Base-by-base conservation (phyloP, 192 early-diverging fungal genomes). In the Linnemannia hyalina region DNA sequence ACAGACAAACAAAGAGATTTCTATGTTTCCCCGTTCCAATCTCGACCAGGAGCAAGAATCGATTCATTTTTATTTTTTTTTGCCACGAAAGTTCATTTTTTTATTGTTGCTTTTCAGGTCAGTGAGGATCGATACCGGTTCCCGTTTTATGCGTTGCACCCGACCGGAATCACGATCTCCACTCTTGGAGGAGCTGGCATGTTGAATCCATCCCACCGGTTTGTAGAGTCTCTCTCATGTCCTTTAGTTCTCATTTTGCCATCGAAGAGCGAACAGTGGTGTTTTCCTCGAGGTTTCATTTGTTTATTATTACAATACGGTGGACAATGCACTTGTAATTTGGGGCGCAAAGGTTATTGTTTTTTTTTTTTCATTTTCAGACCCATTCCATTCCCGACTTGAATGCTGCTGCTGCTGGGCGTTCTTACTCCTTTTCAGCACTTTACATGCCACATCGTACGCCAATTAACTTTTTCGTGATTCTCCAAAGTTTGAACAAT, bases 91-190 rank as follows among this genome's bases (percentile, higher is more conserved):
- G 32, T 9, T 65, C 32, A 3, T 23, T 9, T 26, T 20, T 20
- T 52, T 18, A 52, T 4, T 46, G 44, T 46, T 22, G 18, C 20
- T 52, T 23, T 57, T 57, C 55, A 23, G 60, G 36, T 44, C 44
- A 63, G 60, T 68, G 75, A 69, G 40, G 44, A 77, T 77, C 65
- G 65, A 77, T 68, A 69, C 76, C 65, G 76, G 63, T 15, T 63
- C 65, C 74, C 76, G 40, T 63, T 46, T 77, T 65, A 29, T 77
- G 60, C 76, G 41, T 77, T 77, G 26, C 60, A 49, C 76, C 42
- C 41, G 76, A 77, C 76, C 35, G 76, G 76, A 77, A 77, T 77
- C 52, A 47, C 41, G 40, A 41, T 44, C 26, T 29, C 10, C 47
- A 11, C 20, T 68, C 29, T 32, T 65, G 11, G 3, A 32, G 29